phyloP scores from a whole-genome alignment of 164 flowering plant species.

The Macadamia tetraphylla region DNA sequence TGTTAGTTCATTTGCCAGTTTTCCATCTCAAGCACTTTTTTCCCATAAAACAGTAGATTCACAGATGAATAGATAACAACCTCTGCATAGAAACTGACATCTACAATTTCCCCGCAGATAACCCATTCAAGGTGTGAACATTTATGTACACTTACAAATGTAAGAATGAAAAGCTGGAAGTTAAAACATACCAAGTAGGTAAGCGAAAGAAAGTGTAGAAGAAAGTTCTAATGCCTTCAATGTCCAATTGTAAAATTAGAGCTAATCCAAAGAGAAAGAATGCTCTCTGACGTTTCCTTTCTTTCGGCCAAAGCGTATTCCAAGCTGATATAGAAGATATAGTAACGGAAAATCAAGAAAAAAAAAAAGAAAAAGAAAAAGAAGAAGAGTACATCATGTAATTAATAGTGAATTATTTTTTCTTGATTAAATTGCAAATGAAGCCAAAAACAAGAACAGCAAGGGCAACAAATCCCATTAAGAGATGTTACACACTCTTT shows the following conservation, averaged over 20 bases:
- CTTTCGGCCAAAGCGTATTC: slow-evolving; percentile 96
- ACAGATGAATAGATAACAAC: background rate
- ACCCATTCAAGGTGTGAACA: background rate
- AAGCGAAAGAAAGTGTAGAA: slow-evolving; percentile 84
- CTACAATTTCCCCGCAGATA: background rate
- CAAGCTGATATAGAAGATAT: slow-evolving; percentile 54
- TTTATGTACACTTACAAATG: background rate
- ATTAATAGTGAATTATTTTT: background rate
- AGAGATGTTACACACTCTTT: background rate
- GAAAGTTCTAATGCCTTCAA: slow-evolving; percentile 80
- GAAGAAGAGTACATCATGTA: background rate
- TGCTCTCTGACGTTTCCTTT: slow-evolving; percentile 91
- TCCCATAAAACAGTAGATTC: background rate
- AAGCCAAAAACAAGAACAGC: background rate
- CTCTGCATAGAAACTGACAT: background rate
- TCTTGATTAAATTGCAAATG: background rate
- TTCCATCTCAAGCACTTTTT: background rate
- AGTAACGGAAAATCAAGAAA: background rate
- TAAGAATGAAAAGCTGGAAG: background rate
- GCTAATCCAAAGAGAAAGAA: slow-evolving; percentile 97
- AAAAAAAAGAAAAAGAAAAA: too few relatives aligned
- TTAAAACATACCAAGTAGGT: slow-evolving; percentile 61
- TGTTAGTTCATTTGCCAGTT: too few relatives aligned
- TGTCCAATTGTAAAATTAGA: slow-evolving; percentile 78
- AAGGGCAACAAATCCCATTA: background rate